A percentile compares a stretch with the other conserved stretches of the same genome.
These are phyloP conservation scores for Candida tammaniensis DNA, from an alignment of 805 yeast species.

Conservation along the genomic window DNA sequence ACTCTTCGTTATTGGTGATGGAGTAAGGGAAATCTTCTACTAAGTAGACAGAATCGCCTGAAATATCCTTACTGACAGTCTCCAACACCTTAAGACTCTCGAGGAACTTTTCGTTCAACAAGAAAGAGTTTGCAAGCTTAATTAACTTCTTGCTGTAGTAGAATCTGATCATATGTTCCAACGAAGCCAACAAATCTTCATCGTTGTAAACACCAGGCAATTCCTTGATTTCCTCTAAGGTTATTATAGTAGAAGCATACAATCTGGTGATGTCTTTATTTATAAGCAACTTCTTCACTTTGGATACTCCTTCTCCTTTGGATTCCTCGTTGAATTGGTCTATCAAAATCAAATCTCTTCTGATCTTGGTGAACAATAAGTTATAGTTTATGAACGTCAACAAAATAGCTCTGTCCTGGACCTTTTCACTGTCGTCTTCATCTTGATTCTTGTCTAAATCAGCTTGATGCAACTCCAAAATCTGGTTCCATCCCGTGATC, in stretches of 20 bases:
- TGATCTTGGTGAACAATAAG: constrained; percentile 59
- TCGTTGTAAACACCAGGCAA: constrained; percentile 92
- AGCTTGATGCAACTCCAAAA: constrained; percentile 55
- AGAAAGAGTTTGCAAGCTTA: constrained; percentile 45
- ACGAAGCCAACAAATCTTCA: constrained; percentile 57
- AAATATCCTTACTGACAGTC: constrained; percentile 20
- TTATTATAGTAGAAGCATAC: constrained; percentile 48
- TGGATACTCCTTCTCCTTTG: constrained; percentile 13
- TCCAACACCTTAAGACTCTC: constrained; percentile 47
- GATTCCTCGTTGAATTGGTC: constrained; percentile 22
- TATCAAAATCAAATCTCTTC: constrained; percentile 63
- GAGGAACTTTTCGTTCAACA: constrained; percentile 35
- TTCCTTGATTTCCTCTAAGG: constrained; percentile 61
- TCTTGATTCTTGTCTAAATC: constrained; percentile 50
- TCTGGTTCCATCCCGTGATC: constrained; percentile 66
- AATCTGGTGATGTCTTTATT: constrained; percentile 48
- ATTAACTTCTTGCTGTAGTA: constrained; percentile 45
- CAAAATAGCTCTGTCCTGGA: constrained; percentile 71
- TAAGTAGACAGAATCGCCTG: constrained; percentile 19
- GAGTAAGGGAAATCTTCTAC: constrained; percentile 41
- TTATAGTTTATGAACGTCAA: constrained; percentile 74
- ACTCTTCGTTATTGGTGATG: constrained; percentile 37
- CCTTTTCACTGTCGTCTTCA: constrained; percentile 53
- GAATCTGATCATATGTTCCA: constrained; percentile 48
- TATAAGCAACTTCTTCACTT: constrained; percentile 22